Base-by-base conservation (phyloP, 2,329 filamentous ascomycete genomes). In the Colletotrichum tropicale region DNA sequence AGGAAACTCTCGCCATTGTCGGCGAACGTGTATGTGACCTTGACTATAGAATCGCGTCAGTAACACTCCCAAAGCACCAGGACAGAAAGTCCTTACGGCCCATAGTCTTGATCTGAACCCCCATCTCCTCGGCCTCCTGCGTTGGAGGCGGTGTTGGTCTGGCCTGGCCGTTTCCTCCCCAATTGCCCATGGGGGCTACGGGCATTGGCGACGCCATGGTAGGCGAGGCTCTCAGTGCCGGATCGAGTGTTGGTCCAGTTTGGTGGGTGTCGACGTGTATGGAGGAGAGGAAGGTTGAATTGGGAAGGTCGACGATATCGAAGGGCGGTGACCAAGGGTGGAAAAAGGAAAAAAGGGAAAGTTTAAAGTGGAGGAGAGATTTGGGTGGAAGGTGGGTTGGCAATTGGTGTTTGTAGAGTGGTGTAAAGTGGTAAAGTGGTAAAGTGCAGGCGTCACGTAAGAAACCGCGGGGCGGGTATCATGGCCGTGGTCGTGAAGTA, bases 11-110 rank as follows among this genome's bases (percentile, higher is more conserved):
- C 93, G 86, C 92, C 94, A 79, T 96, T 93, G 82, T 93, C 93
- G 84, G 98, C 96, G 86, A 98, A 98, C 36, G 96, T 98, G 86
- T 98, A 99, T 76, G 98, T 93, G 66, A 98, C 94, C 89, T 98
- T 98, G 85, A 98, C 96, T 98, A 84, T 56, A 56, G 66, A 66
- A 70, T 26, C 38, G 32, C 66, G 74, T 65, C 71, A 74, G 68
- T 66, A 71, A 15, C 24, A 43, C 73, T 34, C 48, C 24, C 36
- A 21, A 34, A 36, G 56, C 32, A 69, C 13, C 60, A 61, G 16
- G 9, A 65, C 34, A 70, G 78, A 61, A 55, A 73, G 66, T 72
- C 87, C 92, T 83, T 91, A 94, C 93, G 89, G 85, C 92, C 92
- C 92, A 95, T 94, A 56, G 88, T 87, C 81, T 90, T 91, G 83